Percentiles rank a stretch among this genome's conserved stretches.
These are phyloP conservation scores for Marasmius fiardii DNA, from an alignment of 1,284 basidiomycete genomes.

Conservation along the genomic window DNA sequence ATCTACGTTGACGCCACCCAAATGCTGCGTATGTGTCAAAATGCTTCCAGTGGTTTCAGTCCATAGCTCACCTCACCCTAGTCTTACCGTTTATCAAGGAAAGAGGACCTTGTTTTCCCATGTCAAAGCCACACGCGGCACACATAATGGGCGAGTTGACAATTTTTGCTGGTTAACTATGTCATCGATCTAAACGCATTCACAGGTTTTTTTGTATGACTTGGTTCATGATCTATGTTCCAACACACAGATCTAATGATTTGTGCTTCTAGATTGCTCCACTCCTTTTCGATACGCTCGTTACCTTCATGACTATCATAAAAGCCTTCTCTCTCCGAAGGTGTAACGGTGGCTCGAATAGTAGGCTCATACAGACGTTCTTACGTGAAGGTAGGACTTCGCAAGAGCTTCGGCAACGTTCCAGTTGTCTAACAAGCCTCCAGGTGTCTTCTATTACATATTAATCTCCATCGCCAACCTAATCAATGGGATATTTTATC, in stretches of 20 bases:
- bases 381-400: slow-evolving; percentile 63
- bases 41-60: background rate
- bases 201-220: background rate
- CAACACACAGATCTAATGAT: background rate
- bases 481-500: slow-evolving; percentile 80
- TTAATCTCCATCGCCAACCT: slow-evolving; percentile 78
- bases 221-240: background rate
- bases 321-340: slow-evolving; percentile 72
- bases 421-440: background rate
- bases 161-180: slow-evolving; percentile 1
- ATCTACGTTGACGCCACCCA: slow-evolving; percentile 72
- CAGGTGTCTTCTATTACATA: slow-evolving; percentile 78
- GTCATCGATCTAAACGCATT: background rate
- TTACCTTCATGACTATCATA: slow-evolving; percentile 73
- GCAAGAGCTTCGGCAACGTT: background rate
- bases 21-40: slow-evolving; percentile 58
- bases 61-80: slow-evolving; percentile 26
- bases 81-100: slow-evolving; percentile 66
- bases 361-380: slow-evolving; percentile 76
- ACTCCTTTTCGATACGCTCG: slow-evolving; percentile 71
- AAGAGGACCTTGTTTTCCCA: slow-evolving; percentile 69
- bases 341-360: slow-evolving; percentile 69
- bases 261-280: slow-evolving; percentile 58
- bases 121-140: slow-evolving; percentile 72
- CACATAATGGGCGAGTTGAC: slow-evolving; percentile 68